phyloP scores from a whole-genome alignment of 441 rosid genomes.

The Euphorbia schlechtendalii region DNA sequence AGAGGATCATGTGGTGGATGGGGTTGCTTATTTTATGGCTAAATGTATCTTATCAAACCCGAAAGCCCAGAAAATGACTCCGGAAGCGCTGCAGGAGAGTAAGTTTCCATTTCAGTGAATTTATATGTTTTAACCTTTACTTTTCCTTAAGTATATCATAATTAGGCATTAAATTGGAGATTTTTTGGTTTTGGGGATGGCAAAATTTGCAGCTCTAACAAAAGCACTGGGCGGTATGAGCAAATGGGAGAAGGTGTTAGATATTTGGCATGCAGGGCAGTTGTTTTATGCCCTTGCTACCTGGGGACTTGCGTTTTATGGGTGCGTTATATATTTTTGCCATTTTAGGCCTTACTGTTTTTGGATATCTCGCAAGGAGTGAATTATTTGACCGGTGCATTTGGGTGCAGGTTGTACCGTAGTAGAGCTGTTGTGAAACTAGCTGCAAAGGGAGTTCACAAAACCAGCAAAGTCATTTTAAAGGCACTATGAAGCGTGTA shows the following conservation, averaged over 20 bases:
- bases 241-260: slow-evolving; percentile 62
- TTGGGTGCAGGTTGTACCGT: slow-evolving; percentile 49
- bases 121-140: not conserved
- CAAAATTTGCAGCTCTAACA: slow-evolving; percentile 44
- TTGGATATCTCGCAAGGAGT: no score
- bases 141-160: not conserved
- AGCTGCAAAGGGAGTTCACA: slow-evolving; percentile 65
- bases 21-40: slow-evolving; percentile 87
- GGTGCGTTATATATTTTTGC: slow-evolving; percentile 34
- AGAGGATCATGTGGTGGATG: slow-evolving; percentile 85
- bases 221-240: slow-evolving; percentile 58
- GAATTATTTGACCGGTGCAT: no score
- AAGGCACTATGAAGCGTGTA: slow-evolving; percentile 35
- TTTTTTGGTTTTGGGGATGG: slow-evolving; percentile 1
- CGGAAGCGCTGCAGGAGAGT: slow-evolving; percentile 83
- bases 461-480: slow-evolving; percentile 57
- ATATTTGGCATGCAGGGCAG: slow-evolving; percentile 84
- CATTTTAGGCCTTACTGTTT: no score
- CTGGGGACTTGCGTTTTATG: slow-evolving; percentile 75
- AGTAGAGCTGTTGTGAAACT: slow-evolving; percentile 53
- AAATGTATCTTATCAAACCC: slow-evolving; percentile 77
- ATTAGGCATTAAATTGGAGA: not conserved
- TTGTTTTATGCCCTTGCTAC: slow-evolving; percentile 71
- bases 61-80: slow-evolving; percentile 70
- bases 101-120: slow-evolving; percentile 21